Conservation (phyloP, 2,329 filamentous ascomycete species). For the Epichloe hybrida region DNA sequence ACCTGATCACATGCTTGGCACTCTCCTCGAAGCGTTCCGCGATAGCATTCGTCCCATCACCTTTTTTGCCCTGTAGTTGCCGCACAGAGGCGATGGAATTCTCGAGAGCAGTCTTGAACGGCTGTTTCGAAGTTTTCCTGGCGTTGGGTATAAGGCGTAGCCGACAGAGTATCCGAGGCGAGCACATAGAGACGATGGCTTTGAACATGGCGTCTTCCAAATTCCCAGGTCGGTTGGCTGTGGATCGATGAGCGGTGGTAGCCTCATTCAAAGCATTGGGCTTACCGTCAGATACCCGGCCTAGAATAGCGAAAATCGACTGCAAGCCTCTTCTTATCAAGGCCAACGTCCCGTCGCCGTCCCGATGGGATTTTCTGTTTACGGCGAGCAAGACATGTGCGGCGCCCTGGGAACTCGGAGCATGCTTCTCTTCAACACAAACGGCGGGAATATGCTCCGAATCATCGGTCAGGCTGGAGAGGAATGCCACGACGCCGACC, state of each 20-base stretch:
- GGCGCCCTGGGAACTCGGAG: conserved; percentile 4
- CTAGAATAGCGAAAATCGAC: neutral
- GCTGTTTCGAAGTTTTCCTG: neutral
- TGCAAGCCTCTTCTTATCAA: neutral
- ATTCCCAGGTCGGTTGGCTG: neutral
- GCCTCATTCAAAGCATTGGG: neutral
- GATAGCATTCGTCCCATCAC: neutral
- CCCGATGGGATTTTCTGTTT: conserved; percentile 12
- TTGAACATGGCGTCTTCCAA: conserved; percentile 11
- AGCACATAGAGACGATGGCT: conserved; percentile 20
- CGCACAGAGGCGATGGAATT: neutral
- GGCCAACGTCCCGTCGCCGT: neutral
- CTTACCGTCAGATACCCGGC: neutral
- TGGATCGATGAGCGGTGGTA: neutral
- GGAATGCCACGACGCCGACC: conserved; percentile 18
- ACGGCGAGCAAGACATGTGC: conserved; percentile 19
- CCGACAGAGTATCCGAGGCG: conserved; percentile 15
- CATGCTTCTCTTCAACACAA: conserved; percentile 15
- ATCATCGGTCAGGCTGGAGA: conserved; percentile 17
- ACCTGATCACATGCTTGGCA: neutral
- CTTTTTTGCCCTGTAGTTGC: neutral
- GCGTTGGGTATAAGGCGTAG: conserved; percentile 10
- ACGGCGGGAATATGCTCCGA: conserved; percentile 20
- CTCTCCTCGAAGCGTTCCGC: neutral
- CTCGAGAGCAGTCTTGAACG: neutral